Evolutionary conservation across 1,284 basidiomycete species (phyloP), one percentile per base, ranked within the genome.

Genomic region (Flammula alnicola): DNA sequence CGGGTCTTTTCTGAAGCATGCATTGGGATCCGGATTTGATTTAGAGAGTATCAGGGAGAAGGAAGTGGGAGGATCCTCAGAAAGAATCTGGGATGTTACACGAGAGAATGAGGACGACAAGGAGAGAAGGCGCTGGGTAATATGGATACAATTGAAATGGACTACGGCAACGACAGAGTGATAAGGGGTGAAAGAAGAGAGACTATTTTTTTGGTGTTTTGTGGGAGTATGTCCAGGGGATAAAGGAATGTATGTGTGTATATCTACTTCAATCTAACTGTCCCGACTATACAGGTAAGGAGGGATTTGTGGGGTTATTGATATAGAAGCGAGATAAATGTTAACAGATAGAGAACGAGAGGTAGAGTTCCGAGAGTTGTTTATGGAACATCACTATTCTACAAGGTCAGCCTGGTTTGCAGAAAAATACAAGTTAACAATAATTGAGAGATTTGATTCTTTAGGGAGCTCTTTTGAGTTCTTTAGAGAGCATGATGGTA

Each of bases 101-200:
- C 67, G 76, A 40, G 74, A 73, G 0, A 76, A 76, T 2, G 84
- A 87, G 52, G 81, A 84, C 30, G 86, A 87, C 40, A 70, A 64
- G 22, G 85, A 87, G 56, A 72, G 85, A 54, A 76, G 86, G 53
- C 67, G 75, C 22, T 90, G 88, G 86, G 72, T 89, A 12, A 70
- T 89, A 27, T 88, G 85, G 80, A 78, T 87, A 38, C 63, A 74
- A 44, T 58, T 88, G 37, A 79, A 69, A 54, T 86, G 87, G 84
- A 51, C 33, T 36, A 47, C 47, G 43, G 37, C 33, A 36, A 41
- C 48, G 44, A n/a, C 55, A 57, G 56, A 56, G 27, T 26, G 49
- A 61, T 22, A 44, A 49, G 19, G 23, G 9, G 19, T 39, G 41
- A 23, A 26, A 22, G 22, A 33, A 12, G 11, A 23, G 30, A 23